Evolutionary conservation across 129 eudicot genomes (phyloP), one percentile per base, ranked within the genome.

Genomic region (Flaveria sonorensis): DNA sequence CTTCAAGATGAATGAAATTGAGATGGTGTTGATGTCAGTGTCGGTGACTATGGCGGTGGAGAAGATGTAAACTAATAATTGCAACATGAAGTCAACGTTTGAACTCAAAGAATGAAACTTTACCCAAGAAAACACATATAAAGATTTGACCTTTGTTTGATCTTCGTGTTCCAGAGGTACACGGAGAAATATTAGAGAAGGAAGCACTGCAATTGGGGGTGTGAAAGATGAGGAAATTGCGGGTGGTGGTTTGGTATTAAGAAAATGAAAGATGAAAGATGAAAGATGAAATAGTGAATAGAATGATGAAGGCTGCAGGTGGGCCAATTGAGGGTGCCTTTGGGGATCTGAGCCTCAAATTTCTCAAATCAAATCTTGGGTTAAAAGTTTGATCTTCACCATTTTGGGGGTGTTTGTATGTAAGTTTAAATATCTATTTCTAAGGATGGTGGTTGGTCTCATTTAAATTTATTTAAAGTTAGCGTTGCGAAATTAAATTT

Each of bases 81-180:
- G 40, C 5, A 6, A 6, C 40, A 36, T 36, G 40, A 36, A 36
- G 40, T 45, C 11, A 45, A 45, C 12, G 70, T 62, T 39, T 24
- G 20, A 72, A 73, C 19, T 61, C 30, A 71, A 79, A 62, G 60
- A 69, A 40, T 5, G 28, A 77, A 42, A 18, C 52, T 79, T 50
- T 81, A 40, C 16, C 1, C 52, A 65, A 79, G 50, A 63, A 72
- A 79, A 72, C 15, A 79, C 20, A 79, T 36, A 50, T 48, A 80
- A 66, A 32, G 71, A 59, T 46, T 56, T 67, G 76, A 81, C 79
- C 75, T 63, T 63, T 30, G 42, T 43, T n/a, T 63, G 68, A 63
- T 63, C 21, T 63, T 30, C 11, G 45, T 23, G 16, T 59, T 61
- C 18, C 40, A 24, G 67, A 61, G 18, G 43, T 61, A 36, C 2